Evolutionary conservation across 2,329 filamentous ascomycete genomes (phyloP).

Genomic region (Dactylellina sp.): DNA sequence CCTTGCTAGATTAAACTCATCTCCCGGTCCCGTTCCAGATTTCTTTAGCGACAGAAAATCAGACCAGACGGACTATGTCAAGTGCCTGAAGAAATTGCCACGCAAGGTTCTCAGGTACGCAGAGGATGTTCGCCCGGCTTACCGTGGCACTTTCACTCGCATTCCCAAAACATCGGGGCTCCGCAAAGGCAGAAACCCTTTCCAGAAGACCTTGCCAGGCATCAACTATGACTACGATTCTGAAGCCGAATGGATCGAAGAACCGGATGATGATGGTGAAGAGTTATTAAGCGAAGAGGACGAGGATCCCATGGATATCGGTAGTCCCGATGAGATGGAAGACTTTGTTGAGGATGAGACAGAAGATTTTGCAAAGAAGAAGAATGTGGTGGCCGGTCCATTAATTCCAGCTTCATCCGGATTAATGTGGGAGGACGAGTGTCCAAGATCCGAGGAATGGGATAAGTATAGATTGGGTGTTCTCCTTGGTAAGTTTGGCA

Average conservation of each 20-base stretch:
- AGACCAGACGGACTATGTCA: slow-evolving; percentile 61
- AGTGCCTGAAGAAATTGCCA: slow-evolving; percentile 69
- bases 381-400: slow-evolving; percentile 77
- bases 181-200: slow-evolving; percentile 69
- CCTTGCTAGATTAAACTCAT: slow-evolving; percentile 67
- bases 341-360: slow-evolving; percentile 87
- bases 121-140: slow-evolving; percentile 76
- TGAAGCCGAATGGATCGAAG: slow-evolving; percentile 85
- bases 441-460: slow-evolving; percentile 67
- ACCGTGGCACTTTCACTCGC: slow-evolving; percentile 78
- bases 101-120: slow-evolving; percentile 74
- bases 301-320: slow-evolving; percentile 71
- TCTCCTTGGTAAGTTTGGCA: slow-evolving; percentile 74
- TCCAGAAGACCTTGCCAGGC: slow-evolving; percentile 69
- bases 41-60: slow-evolving; percentile 37
- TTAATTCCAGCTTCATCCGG: slow-evolving; percentile 74
- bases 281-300: slow-evolving; percentile 75
- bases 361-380: slow-evolving; percentile 74
- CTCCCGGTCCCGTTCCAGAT: slow-evolving; percentile 51
- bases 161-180: slow-evolving; percentile 66
- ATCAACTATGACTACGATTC: slow-evolving; percentile 87
- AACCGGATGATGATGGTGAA: slow-evolving; percentile 74
- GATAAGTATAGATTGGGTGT: slow-evolving; percentile 79
- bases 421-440: slow-evolving; percentile 80
- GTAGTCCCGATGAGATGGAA: slow-evolving; percentile 85